Evolutionary conservation across 202 grass and related monocot genomes (phyloP).

Genomic region (Setaria italica): DNA sequence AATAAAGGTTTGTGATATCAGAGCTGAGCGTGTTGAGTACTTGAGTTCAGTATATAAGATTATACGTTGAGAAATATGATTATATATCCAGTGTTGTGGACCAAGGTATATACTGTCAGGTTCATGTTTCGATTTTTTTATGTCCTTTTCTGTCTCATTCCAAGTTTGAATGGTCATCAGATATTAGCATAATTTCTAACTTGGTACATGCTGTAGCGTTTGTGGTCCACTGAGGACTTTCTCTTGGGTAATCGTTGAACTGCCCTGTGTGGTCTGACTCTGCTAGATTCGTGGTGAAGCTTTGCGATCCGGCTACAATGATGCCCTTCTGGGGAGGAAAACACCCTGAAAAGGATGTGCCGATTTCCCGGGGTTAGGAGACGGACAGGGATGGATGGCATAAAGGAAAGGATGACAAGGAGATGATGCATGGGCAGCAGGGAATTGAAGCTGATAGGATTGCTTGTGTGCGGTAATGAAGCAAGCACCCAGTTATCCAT

Average conservation of each 20-base stretch:
- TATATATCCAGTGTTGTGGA: neutral
- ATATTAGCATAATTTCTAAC: neutral
- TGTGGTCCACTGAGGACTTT: neutral
- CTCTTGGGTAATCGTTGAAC: neutral
- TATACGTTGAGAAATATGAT: neutral
- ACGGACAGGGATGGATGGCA: neutral
- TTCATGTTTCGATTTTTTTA: neutral
- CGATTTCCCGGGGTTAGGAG: neutral
- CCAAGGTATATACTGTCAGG: neutral
- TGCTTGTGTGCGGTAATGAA: neutral
- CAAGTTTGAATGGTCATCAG: no score
- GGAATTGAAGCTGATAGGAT: neutral
- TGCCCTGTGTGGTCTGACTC: no score
- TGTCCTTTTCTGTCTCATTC: no score
- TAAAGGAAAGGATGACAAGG: neutral
- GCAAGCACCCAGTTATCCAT: neutral
- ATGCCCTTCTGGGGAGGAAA: neutral
- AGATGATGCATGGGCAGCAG: slow-evolving; percentile 27
- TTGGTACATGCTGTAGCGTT: neutral
- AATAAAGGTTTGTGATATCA: slow-evolving; percentile 26
- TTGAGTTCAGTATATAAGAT: neutral
- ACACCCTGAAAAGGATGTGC: slow-evolving; percentile 20
- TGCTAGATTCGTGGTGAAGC: slow-evolving; percentile 7
- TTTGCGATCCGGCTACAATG: slow-evolving; percentile 26
- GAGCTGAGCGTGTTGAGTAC: neutral